Base-by-base conservation (phyloP, 148 eudicot species). In the Suaeda aralocaspica region DNA sequence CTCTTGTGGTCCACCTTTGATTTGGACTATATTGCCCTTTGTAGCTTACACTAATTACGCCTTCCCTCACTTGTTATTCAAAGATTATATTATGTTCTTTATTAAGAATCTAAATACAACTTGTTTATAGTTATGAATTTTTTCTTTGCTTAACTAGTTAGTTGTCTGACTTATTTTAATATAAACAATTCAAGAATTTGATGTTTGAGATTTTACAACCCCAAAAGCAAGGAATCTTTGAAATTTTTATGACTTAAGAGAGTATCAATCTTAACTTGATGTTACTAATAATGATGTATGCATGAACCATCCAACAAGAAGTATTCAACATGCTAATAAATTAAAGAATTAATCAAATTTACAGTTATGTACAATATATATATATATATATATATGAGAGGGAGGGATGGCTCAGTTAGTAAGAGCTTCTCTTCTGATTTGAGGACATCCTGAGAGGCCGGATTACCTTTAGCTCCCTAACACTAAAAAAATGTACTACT, bases 1-100 rank as follows among this genome's bases (percentile, higher is more conserved):
- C 50, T 25, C 7, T 25, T 41, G 42, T 64, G 44, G 28, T 31
- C 10, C 25, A 21, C 41, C 5, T 2, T 9, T 53, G 28, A 5
- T n/a, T 57, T 57, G 55, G 76, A 73, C 68, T 29, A 22, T n/a
- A n/a, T 41, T 64, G 41, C 59, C 75, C 75, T 41, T 60, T 25
- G 0, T 16, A 18, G 46, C 9, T 21, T 50, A 49, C 50, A 22
- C 60, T 61, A 61, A 33, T 61, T 48, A 72, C 71, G 21, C 34
- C 28, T n/a, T 36, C n/a, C 24, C 11, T 8, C 62, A 58, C 34
- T 58, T 58, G 7, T 59, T 30, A 25, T 31, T 22, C 18, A 22
- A 48, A 25, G 42, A 4, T 45, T 45, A 3, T 36, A 51, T 24
- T 66, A 26, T 66, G 39, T 30, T 19, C 52, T 45, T 45, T 22